Evolutionary conservation across 2,329 filamentous ascomycete species (phyloP).

Genomic region (Aspergillus arachidicola): DNA sequence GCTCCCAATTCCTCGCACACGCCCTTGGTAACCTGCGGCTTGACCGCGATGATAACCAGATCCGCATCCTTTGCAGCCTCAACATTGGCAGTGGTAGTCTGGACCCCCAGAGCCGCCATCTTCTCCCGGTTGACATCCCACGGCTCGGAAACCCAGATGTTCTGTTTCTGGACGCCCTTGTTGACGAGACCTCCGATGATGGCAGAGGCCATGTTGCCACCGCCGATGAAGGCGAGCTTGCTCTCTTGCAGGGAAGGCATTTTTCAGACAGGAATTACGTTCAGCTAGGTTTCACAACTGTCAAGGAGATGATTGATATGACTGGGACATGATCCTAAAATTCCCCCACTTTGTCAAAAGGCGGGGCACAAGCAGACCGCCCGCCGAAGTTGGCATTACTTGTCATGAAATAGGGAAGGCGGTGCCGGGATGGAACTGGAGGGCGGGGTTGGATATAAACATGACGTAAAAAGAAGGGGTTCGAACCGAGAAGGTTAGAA

Average conservation of each 20-base stretch:
- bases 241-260: constrained; percentile 34
- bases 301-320: not conserved
- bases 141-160: constrained; percentile 39
- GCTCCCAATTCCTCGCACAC: constrained; percentile 36
- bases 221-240: constrained; percentile 40
- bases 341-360: not conserved
- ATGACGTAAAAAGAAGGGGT: too few relatives aligned
- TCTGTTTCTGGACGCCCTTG: constrained; percentile 31
- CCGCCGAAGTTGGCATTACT: not conserved
- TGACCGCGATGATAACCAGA: constrained; percentile 37
- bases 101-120: constrained; percentile 33
- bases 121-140: constrained; percentile 40
- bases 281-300: not conserved
- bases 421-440: not conserved
- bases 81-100: constrained; percentile 34
- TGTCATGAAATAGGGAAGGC: not conserved
- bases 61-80: constrained; percentile 31
- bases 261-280: not conserved
- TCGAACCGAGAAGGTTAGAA: too few relatives aligned
- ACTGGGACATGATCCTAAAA: not conserved
- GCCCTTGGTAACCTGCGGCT: constrained; percentile 36
- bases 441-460: not conserved
- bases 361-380: not conserved
- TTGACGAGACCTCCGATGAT: constrained; percentile 36
- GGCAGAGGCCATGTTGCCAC: constrained; percentile 41